phyloP scores from a whole-genome alignment of 2,329 filamentous ascomycete species.

The Graphium sp. region DNA sequence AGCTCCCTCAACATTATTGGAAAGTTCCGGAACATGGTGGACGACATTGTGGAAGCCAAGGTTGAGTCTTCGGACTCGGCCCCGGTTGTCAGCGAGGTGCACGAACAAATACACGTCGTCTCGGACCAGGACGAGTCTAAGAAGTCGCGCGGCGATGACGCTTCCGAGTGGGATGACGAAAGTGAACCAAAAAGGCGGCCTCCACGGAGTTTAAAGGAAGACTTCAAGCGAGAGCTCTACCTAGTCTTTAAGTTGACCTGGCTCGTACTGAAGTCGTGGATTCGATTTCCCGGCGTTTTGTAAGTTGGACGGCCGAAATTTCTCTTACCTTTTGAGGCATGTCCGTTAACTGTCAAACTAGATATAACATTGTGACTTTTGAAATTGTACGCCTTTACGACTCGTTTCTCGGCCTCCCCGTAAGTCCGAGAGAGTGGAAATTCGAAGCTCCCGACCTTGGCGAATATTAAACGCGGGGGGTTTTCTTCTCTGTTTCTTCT shows the following conservation, averaged over 20 bases:
- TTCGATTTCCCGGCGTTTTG: conserved; percentile 48
- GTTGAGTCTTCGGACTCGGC: too few relatives aligned
- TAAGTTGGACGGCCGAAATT: conserved; percentile 29
- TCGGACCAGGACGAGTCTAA: conserved; percentile 11
- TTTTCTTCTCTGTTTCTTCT: too few relatives aligned
- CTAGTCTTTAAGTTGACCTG: conserved; percentile 45
- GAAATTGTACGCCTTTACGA: conserved; percentile 30
- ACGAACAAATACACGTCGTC: conserved; percentile 18
- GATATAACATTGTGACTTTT: conserved; percentile 23
- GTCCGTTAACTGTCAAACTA: conserved; percentile 8
- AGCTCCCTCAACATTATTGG: conserved; percentile 62
- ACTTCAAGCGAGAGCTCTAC: conserved; percentile 45
- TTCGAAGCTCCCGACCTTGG: conserved; percentile 25
- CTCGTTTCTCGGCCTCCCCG: conserved; percentile 34
- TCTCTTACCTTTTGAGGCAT: background rate
- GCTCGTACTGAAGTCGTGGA: conserved; percentile 56
- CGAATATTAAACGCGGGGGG: too few relatives aligned
- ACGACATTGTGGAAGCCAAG: too few relatives aligned
- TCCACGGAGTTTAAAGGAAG: conserved; percentile 32
- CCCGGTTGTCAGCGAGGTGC: too few relatives aligned
- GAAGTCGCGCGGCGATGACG: conserved; percentile 9
- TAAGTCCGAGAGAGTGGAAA: conserved; percentile 28
- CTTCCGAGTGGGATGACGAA: too few relatives aligned
- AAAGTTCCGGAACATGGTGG: conserved; percentile 46
- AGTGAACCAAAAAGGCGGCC: too few relatives aligned